Evolutionary conservation across 495 filamentous ascomycete genomes (phyloP), one percentile per base, ranked within the genome.

Genomic region (Aspergillus diversus): DNA sequence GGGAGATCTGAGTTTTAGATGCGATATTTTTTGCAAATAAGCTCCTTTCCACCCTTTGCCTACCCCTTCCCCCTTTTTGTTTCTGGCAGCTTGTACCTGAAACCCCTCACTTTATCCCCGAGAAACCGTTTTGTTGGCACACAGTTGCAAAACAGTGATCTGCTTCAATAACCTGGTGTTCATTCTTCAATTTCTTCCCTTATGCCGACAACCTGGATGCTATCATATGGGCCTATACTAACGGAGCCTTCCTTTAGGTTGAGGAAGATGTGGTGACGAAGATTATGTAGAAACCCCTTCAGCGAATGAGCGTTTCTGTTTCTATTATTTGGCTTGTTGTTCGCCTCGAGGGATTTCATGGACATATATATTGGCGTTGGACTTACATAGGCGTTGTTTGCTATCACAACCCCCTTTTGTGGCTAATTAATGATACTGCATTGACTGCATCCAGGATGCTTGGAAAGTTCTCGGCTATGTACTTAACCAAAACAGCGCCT

Each of bases 181-280:
- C 21, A 27, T 27, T 27, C 21, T 27, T 27, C 21, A 27, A 27
- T 27, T 27, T 27, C 21, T 27, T 27, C 21, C 21, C 21, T 27
- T 27, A 27, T 2, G 21, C 21, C 21, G 2, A 27, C 21, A 27
- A 27, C 2, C 21, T 27, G 21, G 21, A 27, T 27, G 37, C 37
- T 39, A 13, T 57, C 47, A 61, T 59, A 43, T 21, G 58, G 67
- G 67, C 59, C 72, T 73, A 70, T 77, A 81, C 85, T 90, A 87
- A 90, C 84, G 75, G 75, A 63, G 62, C 61, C 72, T 71, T 76
- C 73, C 72, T 74, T 80, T 87, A 96, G 93, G 91, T 95, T 80
- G 92, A 96, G 82, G 93, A 96, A 81, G 93, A 97, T 75, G 81
- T 83, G 73, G 87, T 97, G 76, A 95, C 92, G 66, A 96, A 93